Evolutionary conservation across 148 eudicot species (phyloP), one percentile per base, ranked within the genome.

Genomic region (Suaeda aralocaspica): DNA sequence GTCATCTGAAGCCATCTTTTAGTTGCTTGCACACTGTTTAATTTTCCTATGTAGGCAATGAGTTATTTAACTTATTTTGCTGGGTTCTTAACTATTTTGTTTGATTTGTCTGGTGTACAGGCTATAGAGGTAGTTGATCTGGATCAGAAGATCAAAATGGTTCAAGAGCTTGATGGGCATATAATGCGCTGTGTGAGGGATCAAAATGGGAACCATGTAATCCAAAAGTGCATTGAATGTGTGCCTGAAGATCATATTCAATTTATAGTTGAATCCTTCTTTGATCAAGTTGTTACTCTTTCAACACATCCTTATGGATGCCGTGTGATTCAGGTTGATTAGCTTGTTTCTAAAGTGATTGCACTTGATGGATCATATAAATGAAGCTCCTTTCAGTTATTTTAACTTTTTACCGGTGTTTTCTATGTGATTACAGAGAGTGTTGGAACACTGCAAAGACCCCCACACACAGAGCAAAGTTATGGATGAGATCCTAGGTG

Each of bases 271-370:
- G 75, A 83, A 39, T 89, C 97, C n/a, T 91, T 95, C 72, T 86
- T 80, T 68, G 97, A 83, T 78, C 96, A 95, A 87, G 97, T 95
- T 84, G 90, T 95, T 69, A 86, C 79, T 66, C 97, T 95, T 65
- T 95, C 99, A 50, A 95, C 97, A 66, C 99, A 95, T 80, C 97
- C 99, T 67, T 95, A 95, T 74, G 99, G 99, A 13, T 95, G 99
- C 77, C 99, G 99, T 45, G 99, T 95, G 59, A 85, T 95, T 75
- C 99, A 95, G 97, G 99, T 95, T 68, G 22, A 64, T 9, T 61
- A 24, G 60, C 39, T 21, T 33, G 36, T 64, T 44, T 36, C 5
- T 64, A 25, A 50, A 56, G 53, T 73, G 14, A 31, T 52, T 21
- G 28, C 33, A 41, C 6, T 19, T 25, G 8, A 9, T 59, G 15